Conservation (phyloP, 2,329 filamentous ascomycete species). For the Alternaria hordeiaustralica region DNA sequence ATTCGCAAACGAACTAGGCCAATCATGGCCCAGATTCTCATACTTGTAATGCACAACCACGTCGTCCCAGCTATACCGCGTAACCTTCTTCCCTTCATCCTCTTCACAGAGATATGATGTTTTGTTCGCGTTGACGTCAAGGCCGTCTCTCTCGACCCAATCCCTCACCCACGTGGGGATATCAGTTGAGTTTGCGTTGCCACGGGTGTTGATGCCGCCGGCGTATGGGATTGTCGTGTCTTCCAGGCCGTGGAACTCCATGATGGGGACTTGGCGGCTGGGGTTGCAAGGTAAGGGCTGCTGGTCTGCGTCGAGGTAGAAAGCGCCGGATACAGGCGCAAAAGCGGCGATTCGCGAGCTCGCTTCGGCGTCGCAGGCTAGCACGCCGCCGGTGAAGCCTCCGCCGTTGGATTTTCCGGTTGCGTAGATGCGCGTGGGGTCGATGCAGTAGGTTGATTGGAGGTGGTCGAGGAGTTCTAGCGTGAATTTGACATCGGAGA, state of each 20-base stretch:
- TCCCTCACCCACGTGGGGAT: conserved; percentile 43
- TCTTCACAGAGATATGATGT: conserved; percentile 39
- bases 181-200: conserved; percentile 25
- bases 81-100: conserved; percentile 36
- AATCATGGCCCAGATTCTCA: conserved; percentile 50
- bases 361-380: conserved; percentile 55
- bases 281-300: conserved; percentile 36
- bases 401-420: conserved; percentile 64
- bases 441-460: conserved; percentile 53
- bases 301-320: conserved; percentile 46
- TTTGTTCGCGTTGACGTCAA: conserved; percentile 31
- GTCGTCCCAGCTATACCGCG: conserved; percentile 36
- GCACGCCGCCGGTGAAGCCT: conserved; percentile 55
- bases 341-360: conserved; percentile 58
- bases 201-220: conserved; percentile 40
- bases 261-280: conserved; percentile 45
- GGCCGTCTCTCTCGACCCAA: conserved; percentile 49
- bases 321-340: conserved; percentile 56
- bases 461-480: conserved; percentile 53
- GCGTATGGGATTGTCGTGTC: conserved; percentile 52
- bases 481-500: conserved; percentile 56
- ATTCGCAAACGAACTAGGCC: conserved; percentile 47
- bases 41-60: conserved; percentile 50
- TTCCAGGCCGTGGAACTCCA: conserved; percentile 54
- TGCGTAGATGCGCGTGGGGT: conserved; percentile 53